Evolutionary conservation across 208 protist species (phyloP).

Genomic region (Leishmania tarentolae): DNA sequence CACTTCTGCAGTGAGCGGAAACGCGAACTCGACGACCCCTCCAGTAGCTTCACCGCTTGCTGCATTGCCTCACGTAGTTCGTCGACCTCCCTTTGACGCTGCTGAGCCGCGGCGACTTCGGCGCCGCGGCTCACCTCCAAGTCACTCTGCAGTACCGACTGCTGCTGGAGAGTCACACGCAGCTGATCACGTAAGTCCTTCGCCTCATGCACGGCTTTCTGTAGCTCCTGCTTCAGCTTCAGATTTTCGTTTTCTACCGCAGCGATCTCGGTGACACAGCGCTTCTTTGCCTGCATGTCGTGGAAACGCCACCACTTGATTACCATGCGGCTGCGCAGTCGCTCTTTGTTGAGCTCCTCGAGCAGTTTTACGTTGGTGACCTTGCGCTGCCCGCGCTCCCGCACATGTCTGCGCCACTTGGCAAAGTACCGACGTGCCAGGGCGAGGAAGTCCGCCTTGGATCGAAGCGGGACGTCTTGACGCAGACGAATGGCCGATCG

Average conservation of each 20-base stretch:
- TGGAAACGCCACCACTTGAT: constrained; percentile 31
- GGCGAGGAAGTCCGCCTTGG: constrained; percentile 55
- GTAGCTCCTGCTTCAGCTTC: constrained; percentile 15
- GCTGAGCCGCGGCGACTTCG: constrained; percentile 7
- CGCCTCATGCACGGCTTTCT: constrained; percentile 4
- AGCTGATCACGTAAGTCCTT: constrained; percentile 18
- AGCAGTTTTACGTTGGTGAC: constrained; percentile 50
- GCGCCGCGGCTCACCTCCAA: constrained; percentile 11
- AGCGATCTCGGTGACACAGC: constrained; percentile 7
- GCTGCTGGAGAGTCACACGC: constrained; percentile 1
- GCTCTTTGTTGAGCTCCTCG: constrained; percentile 40
- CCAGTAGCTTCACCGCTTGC: constrained; percentile 11
- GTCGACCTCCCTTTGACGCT: constrained; percentile 12
- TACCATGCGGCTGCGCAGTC: constrained; percentile 26
- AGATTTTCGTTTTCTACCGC: constrained; percentile 16
- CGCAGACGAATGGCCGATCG: constrained; percentile 22
- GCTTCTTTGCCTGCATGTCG: constrained; percentile 2
- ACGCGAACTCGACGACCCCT: constrained; percentile 4
- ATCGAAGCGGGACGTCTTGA: constrained; percentile 57
- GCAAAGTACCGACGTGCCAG: constrained; percentile 63
- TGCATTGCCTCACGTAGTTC: constrained; percentile 27
- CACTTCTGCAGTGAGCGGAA: constrained; percentile 15
- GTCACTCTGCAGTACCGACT: constrained; percentile 11
- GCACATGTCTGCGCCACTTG: constrained; percentile 57
- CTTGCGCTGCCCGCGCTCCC: constrained; percentile 50